phyloP scores from a whole-genome alignment of 768 basidiomycete genomes.

The Leucocoprinus leucothites region DNA sequence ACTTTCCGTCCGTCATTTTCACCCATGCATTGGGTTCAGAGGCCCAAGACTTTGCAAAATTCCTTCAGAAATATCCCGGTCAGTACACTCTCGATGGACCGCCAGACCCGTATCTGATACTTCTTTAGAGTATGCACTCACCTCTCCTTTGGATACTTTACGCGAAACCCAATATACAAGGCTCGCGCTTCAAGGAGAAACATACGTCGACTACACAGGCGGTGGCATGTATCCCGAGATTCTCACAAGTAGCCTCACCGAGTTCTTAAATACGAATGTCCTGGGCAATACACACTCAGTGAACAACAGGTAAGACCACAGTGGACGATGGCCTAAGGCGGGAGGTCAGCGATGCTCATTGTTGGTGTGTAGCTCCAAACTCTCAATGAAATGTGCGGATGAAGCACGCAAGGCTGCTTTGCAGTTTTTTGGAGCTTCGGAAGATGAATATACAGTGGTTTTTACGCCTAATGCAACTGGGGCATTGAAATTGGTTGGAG shows the following conservation, averaged over 20 bases:
- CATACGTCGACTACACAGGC: constrained; percentile 86
- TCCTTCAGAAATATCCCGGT: too few relatives aligned
- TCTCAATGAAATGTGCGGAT: background rate
- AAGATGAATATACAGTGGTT: background rate
- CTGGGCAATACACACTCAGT: constrained; percentile 1
- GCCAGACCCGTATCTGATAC: too few relatives aligned
- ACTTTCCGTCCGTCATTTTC: background rate
- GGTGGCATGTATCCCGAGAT: constrained; percentile 77
- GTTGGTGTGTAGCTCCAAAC: background rate
- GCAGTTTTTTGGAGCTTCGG: background rate
- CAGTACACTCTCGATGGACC: too few relatives aligned
- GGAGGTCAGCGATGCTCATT: too few relatives aligned
- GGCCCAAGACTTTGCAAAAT: too few relatives aligned
- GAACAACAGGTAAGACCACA: background rate
- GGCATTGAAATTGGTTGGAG: constrained; percentile 1
- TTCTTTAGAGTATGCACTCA: constrained; percentile 24
- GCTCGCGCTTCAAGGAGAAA: constrained; percentile 59
- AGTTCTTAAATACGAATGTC: constrained; percentile 54
- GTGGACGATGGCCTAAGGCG: too few relatives aligned
- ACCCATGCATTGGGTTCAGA: background rate
- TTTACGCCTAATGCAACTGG: constrained; percentile 1
- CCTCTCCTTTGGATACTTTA: constrained; percentile 67
- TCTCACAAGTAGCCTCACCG: constrained; percentile 64
- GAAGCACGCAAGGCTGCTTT: background rate
- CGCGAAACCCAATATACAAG: constrained; percentile 59